Evolutionary conservation across 345 rosid genomes (phyloP).

Genomic region (Aquilaria malaccensis): DNA sequence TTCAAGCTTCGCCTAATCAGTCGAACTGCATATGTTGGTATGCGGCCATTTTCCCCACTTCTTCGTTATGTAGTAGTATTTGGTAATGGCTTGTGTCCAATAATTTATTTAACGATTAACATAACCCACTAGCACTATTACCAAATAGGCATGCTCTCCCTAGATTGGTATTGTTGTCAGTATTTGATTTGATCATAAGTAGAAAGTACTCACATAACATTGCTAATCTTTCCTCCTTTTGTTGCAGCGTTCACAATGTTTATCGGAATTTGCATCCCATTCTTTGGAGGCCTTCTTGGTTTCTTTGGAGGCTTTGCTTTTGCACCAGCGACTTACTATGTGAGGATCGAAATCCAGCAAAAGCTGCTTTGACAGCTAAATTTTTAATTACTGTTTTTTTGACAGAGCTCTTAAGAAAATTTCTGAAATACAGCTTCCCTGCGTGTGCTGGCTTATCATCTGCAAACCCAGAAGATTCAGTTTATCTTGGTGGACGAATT

Average conservation of each 20-base stretch:
- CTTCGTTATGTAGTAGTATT: not conserved
- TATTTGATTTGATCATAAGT: no score
- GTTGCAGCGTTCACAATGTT: constrained; percentile 67
- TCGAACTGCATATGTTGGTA: constrained; percentile 66
- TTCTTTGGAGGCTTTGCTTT: constrained; percentile 91
- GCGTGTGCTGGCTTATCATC: constrained; percentile 64
- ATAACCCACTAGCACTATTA: no score
- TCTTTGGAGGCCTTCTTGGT: constrained; percentile 72
- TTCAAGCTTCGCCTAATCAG: constrained; percentile 52
- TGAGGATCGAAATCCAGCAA: constrained; percentile 17
- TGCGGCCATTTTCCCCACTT: constrained; percentile 5
- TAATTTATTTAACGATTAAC: no score
- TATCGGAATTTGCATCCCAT: constrained; percentile 53
- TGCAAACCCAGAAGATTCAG: constrained; percentile 62
- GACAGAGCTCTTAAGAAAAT: not conserved
- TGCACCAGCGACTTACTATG: constrained; percentile 75
- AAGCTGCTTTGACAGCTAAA: not conserved
- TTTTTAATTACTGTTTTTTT: not conserved
- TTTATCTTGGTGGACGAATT: constrained; percentile 54
- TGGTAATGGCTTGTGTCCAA: no score
- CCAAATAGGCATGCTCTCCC: no score
- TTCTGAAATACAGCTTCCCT: constrained; percentile 47
- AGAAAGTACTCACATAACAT: not conserved
- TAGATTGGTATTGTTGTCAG: no score
- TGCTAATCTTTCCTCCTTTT: not conserved